Conservation (phyloP, 164 flowering plant species). For the Nymphaea thermarum region DNA sequence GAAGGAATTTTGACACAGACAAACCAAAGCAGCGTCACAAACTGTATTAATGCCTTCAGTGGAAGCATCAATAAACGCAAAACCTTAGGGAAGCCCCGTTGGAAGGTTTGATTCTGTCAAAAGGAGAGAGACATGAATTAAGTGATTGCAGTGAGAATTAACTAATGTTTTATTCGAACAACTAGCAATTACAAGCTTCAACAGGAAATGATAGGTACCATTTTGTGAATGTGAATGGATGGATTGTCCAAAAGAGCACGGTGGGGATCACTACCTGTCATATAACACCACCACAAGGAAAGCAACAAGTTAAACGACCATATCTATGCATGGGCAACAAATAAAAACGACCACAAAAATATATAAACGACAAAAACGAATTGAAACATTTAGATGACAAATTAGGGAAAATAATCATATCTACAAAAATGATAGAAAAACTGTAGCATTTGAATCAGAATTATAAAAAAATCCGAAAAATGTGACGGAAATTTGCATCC, state of each 20-base stretch:
- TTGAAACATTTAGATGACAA: too few relatives aligned
- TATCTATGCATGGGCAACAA: too few relatives aligned
- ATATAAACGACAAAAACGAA: too few relatives aligned
- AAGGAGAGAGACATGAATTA: neutral
- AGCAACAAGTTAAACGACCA: neutral
- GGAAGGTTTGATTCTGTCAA: conserved; percentile 44
- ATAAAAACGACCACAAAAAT: too few relatives aligned
- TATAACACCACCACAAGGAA: neutral
- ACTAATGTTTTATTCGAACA: too few relatives aligned
- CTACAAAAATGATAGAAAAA: too few relatives aligned
- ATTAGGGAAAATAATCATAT: too few relatives aligned
- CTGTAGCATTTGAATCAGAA: too few relatives aligned
- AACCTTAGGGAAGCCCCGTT: conserved; percentile 38
- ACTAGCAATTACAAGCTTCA: neutral
- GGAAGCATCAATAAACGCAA: conserved; percentile 45
- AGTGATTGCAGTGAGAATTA: neutral
- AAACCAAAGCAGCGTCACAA: conserved; percentile 75
- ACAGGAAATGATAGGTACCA: conserved; percentile 33
- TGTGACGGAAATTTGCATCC: too few relatives aligned
- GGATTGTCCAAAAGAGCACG: conserved; percentile 44
- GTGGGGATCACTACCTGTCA: conserved; percentile 46
- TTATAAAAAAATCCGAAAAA: too few relatives aligned
- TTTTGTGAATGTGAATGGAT: conserved; percentile 63
- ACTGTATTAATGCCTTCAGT: conserved; percentile 70
- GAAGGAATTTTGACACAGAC: conserved; percentile 64